Base-by-base conservation (phyloP, 2,329 filamentous ascomycete species). In the Cladosporium velox region DNA sequence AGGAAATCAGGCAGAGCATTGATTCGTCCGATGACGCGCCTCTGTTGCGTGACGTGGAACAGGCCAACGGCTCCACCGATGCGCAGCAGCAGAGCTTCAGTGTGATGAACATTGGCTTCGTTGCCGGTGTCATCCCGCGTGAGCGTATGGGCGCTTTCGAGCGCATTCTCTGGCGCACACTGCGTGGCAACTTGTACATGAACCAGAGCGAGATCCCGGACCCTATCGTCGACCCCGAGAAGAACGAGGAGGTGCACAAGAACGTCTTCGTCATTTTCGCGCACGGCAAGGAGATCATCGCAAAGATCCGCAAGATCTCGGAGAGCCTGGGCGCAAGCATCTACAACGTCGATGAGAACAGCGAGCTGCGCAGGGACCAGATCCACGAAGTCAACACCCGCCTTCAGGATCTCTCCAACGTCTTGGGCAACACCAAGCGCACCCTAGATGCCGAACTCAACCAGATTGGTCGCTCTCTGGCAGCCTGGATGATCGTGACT, bases 241-340 rank as follows among this genome's bases (percentile, higher is more conserved):
- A 88, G 82, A 97, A 98, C 78, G 94, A 98, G 81, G 85, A 91
- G 70, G 86, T 96, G 73, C 88, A 91, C 83, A 99, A 99, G 88
- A 99, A 97, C 73, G 95, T 99, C 65, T 99, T 99, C 76, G 94
- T 99, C 76, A 99, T 99, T 79, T 99, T 99, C 74, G 95, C 95
- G 14, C 95, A 99, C 76, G 95, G 95, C 77, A 97, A 97, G 81
- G 94, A 98, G 80, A 97, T 99, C 72, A 89, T 99, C 74, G 91
- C 93, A 76, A 99, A 99, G 88, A 98, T 99, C 77, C 89, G 95
- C 76, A 98, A 97, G 86, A 98, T 99, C 68, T 98, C 94, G 1
- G 95, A 99, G 82, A 97, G 93, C 10, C 90, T 99, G 80, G 92
- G 94, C 68, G 95, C 96, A 65, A 92, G 97, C 76, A 87, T 98